These are phyloP conservation scores for Elongisporangium undulatum DNA, from an alignment of 352 stramenopile species.

Conservation along the genomic window DNA sequence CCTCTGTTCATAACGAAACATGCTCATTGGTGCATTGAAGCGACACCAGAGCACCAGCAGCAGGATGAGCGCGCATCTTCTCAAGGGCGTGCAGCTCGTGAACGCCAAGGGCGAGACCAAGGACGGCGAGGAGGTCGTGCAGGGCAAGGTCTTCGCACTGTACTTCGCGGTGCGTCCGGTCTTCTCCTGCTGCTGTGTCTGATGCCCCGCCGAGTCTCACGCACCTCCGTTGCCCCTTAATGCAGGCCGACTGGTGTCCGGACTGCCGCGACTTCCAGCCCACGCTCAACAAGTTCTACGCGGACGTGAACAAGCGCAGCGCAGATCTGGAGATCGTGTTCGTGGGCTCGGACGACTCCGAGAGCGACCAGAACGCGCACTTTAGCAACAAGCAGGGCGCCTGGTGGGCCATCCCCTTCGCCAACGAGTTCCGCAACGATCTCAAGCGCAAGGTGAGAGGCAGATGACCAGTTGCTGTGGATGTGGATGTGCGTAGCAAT, in stretches of 20 bases:
- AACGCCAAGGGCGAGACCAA: conserved; percentile 49
- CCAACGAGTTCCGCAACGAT: conserved; percentile 46
- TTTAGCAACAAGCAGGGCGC: conserved; percentile 66
- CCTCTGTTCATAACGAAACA: no score
- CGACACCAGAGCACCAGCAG: not conserved
- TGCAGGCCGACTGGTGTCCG: conserved; percentile 79
- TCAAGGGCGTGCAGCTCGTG: conserved; percentile 46
- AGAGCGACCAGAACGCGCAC: conserved; percentile 50
- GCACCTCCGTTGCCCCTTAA: not conserved
- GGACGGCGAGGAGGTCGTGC: conserved; percentile 34
- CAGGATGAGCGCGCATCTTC: conserved; percentile 34
- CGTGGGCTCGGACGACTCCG: conserved; percentile 64
- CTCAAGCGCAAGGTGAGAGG: conserved; percentile 70
- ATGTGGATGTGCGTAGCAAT: not conserved
- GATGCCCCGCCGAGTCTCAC: not conserved
- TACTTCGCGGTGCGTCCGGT: conserved; percentile 61
- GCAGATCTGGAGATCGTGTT: conserved; percentile 78
- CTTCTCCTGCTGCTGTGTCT: not conserved
- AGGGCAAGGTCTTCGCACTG: conserved; percentile 56
- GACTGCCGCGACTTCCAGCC: conserved; percentile 81
- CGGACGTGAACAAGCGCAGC: conserved; percentile 32
- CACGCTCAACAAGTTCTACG: conserved; percentile 70
- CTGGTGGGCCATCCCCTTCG: conserved; percentile 78
- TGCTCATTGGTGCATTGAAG: not conserved
- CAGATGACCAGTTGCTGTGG: no score